Conservation (phyloP, 75 land plant genomes). For the Picea sitchensis region DNA sequence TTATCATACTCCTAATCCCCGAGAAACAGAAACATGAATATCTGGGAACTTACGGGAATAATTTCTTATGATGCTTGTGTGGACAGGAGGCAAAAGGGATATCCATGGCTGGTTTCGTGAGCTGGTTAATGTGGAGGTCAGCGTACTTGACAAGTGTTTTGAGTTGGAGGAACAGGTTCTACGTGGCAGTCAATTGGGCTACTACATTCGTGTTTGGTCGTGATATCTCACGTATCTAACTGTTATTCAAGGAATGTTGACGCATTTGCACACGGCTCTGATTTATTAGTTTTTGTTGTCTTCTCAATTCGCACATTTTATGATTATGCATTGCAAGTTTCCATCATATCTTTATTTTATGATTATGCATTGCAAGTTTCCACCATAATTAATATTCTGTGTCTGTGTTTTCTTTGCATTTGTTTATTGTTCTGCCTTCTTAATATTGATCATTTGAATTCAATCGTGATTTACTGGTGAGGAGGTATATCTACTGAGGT, state of each 20-base stretch:
- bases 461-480: no score
- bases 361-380: no score
- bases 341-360: no score
- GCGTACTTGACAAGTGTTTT: slow-evolving; percentile 72
- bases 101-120: slow-evolving; percentile 57
- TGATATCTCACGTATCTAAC: slow-evolving; percentile 43
- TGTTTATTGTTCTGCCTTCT: no score
- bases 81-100: slow-evolving; percentile 54
- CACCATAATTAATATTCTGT: no score
- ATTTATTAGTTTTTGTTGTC: no score
- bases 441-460: no score
- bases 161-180: slow-evolving; percentile 79
- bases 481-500: no score
- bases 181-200: slow-evolving; percentile 75
- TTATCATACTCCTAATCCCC: neutral
- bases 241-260: neutral
- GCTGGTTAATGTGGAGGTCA: slow-evolving; percentile 78
- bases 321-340: no score
- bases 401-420: no score
- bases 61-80: neutral
- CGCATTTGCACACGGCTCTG: neutral
- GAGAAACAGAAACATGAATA: neutral
- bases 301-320: no score
- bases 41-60: neutral
- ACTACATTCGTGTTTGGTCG: slow-evolving; percentile 74